These are phyloP conservation scores for Rhizopogon salebrosus DNA, from an alignment of 768 basidiomycete species.

Conservation along the genomic window DNA sequence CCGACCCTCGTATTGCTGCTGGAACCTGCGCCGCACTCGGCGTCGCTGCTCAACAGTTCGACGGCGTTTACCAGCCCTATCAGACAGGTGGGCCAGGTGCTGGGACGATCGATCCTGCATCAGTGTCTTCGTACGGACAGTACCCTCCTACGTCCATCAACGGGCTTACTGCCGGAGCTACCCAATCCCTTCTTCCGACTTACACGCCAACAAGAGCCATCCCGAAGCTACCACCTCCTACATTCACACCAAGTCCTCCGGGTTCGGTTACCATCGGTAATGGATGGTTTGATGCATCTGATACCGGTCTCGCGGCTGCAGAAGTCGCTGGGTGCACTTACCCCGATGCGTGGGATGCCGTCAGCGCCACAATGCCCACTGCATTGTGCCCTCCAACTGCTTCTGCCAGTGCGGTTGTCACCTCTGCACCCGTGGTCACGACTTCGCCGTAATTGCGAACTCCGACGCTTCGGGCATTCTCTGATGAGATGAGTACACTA, in stretches of 20 bases:
- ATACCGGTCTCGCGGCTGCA: constrained; percentile 50
- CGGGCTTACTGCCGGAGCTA: constrained; percentile 35
- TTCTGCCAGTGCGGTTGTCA: background rate
- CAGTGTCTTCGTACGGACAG: constrained; percentile 35
- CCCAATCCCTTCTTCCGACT: constrained; percentile 42
- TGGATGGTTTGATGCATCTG: constrained; percentile 55
- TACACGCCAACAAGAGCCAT: constrained; percentile 60
- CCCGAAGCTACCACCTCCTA: constrained; percentile 50
- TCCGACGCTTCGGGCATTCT: background rate
- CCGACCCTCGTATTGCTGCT: constrained; percentile 57
- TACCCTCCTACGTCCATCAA: constrained; percentile 53
- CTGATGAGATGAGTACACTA: background rate
- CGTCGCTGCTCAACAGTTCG: constrained; percentile 36
- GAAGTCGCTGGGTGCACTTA: constrained; percentile 62
- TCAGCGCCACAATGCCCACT: constrained; percentile 41
- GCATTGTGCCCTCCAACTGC: constrained; percentile 32
- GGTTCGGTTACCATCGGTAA: constrained; percentile 38
- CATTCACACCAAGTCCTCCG: constrained; percentile 37
- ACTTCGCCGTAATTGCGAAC: background rate
- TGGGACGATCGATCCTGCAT: constrained; percentile 40
- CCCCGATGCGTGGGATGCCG: constrained; percentile 60
- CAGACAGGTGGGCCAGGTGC: constrained; percentile 65
- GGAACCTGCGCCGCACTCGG: constrained; percentile 64
- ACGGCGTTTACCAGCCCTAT: constrained; percentile 53
- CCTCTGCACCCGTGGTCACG: constrained; percentile 1